Evolutionary conservation across 768 basidiomycete species (phyloP).

Genomic region (Leccinum variicolor): DNA sequence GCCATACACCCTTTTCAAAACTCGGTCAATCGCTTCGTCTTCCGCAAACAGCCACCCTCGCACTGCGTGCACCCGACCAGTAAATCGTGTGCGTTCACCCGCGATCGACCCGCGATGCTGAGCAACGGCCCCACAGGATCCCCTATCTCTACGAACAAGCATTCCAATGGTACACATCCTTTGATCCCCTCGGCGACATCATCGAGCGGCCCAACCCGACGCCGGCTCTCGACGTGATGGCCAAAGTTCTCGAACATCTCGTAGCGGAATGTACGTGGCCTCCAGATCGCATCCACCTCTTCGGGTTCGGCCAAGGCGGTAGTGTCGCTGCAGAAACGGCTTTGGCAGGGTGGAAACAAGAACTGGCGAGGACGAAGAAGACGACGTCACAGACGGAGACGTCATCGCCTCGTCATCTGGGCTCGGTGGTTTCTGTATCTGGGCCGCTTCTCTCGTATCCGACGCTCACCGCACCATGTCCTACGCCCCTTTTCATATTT

Average conservation of each 20-base stretch:
- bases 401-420: conserved; percentile 39
- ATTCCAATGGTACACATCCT: conserved; percentile 85
- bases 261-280: conserved; percentile 63
- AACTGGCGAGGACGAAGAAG: conserved; percentile 14
- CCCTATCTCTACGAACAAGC: conserved; percentile 77
- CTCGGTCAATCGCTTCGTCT: conserved; percentile 72
- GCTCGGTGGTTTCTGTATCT: conserved; percentile 63
- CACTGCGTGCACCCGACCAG: conserved; percentile 76
- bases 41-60: conserved; percentile 87
- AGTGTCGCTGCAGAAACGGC: conserved; percentile 69
- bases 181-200: conserved; percentile 74
- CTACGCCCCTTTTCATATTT: conserved; percentile 62
- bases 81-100: conserved; percentile 33
- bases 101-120: conserved; percentile 5
- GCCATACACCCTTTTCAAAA: conserved; percentile 68
- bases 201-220: conserved; percentile 73
- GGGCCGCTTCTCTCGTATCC: conserved; percentile 81
- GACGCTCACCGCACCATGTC: conserved; percentile 46
- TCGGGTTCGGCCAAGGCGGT: conserved; percentile 89
- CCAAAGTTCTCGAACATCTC: conserved; percentile 53
- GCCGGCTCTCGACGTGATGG: conserved; percentile 55
- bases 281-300: conserved; percentile 67
- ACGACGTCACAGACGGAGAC: conserved; percentile 3
- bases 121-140: conserved; percentile 43
- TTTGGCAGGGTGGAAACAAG: conserved; percentile 51